phyloP scores from a whole-genome alignment of 2,329 filamentous ascomycete genomes.

The Keithomyces neogunnii region DNA sequence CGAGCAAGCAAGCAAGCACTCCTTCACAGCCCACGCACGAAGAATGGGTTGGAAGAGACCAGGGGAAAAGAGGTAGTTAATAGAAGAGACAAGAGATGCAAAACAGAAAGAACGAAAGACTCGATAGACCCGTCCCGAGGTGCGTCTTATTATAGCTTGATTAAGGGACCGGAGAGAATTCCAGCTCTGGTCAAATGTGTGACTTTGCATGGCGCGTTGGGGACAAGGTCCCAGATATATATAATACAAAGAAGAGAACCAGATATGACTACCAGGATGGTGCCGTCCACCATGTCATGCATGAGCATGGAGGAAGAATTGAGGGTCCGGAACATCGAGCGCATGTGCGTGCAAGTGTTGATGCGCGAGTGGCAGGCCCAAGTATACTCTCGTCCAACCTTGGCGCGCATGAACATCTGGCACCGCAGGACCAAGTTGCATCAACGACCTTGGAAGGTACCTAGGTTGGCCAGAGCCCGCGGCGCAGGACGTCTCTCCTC shows the following conservation, averaged over 20 bases:
- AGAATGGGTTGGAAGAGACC: not conserved
- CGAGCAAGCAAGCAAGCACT: not conserved
- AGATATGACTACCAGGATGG: conserved; percentile 7
- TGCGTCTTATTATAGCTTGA: not conserved
- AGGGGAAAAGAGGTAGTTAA: not conserved
- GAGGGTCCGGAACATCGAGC: conserved; percentile 22
- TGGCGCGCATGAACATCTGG: conserved; percentile 2
- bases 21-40: not conserved
- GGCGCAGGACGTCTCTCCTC: not conserved
- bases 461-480: not conserved
- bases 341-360: conserved; percentile 10
- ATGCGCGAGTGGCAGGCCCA: conserved; percentile 8
- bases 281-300: conserved; percentile 21
- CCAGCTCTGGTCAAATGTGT: not conserved
- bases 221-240: conserved; percentile 4
- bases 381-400: not conserved
- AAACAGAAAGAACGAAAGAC: not conserved
- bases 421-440: not conserved
- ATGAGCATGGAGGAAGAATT: conserved; percentile 27
- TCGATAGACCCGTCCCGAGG: not conserved
- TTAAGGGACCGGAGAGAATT: not conserved
- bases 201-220: not conserved
- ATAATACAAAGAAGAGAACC: not conserved
- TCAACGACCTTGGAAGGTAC: not conserved
- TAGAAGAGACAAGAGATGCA: not conserved